A percentile compares a stretch with the other conserved stretches of the same genome.
These are phyloP conservation scores for Nyssa sinensis DNA, from an alignment of 148 eudicot genomes.

Conservation along the genomic window DNA sequence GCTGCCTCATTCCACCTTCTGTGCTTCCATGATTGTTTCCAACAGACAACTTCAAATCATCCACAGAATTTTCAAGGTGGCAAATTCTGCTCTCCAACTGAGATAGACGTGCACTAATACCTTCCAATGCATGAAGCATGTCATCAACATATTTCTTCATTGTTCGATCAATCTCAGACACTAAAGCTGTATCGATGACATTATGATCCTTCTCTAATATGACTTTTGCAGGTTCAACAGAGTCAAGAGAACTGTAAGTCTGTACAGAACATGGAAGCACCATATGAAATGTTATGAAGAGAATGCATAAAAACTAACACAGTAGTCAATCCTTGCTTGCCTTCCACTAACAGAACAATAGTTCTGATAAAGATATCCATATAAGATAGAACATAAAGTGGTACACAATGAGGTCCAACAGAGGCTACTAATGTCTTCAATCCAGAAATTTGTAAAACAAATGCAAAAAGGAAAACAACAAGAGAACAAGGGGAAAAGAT, in stretches of 20 bases:
- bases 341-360: too few species aligned
- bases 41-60: constrained; percentile 71
- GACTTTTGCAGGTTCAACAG: constrained; percentile 53
- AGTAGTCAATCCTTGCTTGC: not conserved
- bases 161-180: constrained; percentile 76
- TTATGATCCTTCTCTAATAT: constrained; percentile 56
- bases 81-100: constrained; percentile 79
- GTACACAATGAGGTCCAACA: not conserved
- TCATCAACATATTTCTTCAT: constrained; percentile 73
- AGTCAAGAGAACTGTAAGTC: constrained; percentile 67
- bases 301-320: not conserved
- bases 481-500: not conserved
- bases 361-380: not conserved
- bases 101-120: constrained; percentile 70
- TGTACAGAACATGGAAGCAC: constrained; percentile 29
- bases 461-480: not conserved
- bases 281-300: not conserved
- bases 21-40: constrained; percentile 69
- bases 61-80: constrained; percentile 71
- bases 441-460: not conserved
- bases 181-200: constrained; percentile 40
- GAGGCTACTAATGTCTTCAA: not conserved
- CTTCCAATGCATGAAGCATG: constrained; percentile 69
- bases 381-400: not conserved
- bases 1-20: constrained; percentile 82